Conservation (phyloP, 2,329 filamentous ascomycete species). For the Calonectria hawksworthii region DNA sequence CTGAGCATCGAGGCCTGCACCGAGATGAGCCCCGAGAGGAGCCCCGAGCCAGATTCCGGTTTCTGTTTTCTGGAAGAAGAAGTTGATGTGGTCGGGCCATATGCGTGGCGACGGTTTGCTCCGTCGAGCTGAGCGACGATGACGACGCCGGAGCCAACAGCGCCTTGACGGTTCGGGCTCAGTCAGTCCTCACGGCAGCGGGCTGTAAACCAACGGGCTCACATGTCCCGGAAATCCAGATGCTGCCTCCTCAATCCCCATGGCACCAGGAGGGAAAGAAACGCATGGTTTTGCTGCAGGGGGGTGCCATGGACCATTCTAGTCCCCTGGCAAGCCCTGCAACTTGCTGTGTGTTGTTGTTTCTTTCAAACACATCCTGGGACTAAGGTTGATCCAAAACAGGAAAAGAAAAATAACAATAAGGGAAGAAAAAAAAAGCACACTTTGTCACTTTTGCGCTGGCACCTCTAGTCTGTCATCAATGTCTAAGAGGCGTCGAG, state of each 20-base stretch:
- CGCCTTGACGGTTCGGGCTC: background rate
- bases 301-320: slow-evolving; percentile 16
- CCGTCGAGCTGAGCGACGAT: background rate
- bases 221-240: background rate
- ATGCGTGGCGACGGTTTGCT: background rate
- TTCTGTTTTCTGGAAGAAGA: background rate
- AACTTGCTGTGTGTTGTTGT: background rate
- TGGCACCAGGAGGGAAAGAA: background rate
- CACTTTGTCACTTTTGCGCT: background rate
- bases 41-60: background rate
- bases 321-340: background rate
- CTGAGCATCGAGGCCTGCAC: background rate
- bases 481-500: background rate
- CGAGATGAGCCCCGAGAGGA: background rate
- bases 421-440: background rate
- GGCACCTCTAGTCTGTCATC: slow-evolving; percentile 5
- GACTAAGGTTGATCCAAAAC: background rate
- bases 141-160: background rate
- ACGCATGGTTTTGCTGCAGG: slow-evolving; percentile 6
- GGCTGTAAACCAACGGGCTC: background rate
- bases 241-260: background rate
- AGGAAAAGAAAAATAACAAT: background rate
- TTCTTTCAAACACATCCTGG: slow-evolving; percentile 6
- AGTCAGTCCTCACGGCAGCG: background rate
- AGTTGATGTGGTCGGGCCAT: background rate